phyloP scores from a whole-genome alignment of 768 basidiomycete genomes.

The Calocera cornea region DNA sequence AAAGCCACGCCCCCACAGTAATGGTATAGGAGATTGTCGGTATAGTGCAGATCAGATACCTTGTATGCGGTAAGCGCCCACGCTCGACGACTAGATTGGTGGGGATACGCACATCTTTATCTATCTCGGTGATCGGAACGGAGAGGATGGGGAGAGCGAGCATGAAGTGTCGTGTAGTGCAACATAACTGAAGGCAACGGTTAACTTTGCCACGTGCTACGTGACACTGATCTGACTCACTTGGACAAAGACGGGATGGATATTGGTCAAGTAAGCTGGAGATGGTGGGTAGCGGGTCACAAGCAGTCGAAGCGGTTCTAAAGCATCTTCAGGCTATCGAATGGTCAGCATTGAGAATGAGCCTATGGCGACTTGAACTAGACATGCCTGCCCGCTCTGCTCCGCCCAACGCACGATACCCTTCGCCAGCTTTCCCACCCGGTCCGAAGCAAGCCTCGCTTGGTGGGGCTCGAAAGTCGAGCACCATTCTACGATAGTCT shows the following conservation, averaged over 20 bases:
- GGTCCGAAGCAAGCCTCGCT: slow-evolving; percentile 51
- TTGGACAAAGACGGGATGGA: slow-evolving; percentile 55
- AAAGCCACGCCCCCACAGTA: slow-evolving; percentile 65
- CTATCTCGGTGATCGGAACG: slow-evolving; percentile 53
- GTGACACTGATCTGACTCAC: slow-evolving; percentile 27
- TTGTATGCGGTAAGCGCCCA: background rate
- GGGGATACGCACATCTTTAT: slow-evolving; percentile 23
- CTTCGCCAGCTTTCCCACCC: slow-evolving; percentile 54
- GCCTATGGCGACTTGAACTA: background rate
- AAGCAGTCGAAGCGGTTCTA: slow-evolving; percentile 47
- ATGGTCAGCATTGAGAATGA: background rate
- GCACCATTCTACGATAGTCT: slow-evolving; percentile 45
- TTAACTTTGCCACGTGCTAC: background rate
- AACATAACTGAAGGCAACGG: slow-evolving; percentile 36
- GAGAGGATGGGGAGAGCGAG: slow-evolving; percentile 48
- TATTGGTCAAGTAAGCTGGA: slow-evolving; percentile 45
- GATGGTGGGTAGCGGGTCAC: slow-evolving; percentile 48
- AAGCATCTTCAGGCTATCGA: slow-evolving; percentile 32
- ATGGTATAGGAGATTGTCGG: slow-evolving; percentile 74
- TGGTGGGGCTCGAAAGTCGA: slow-evolving; percentile 45
- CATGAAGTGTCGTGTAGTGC: slow-evolving; percentile 38
- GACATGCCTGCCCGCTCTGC: slow-evolving; percentile 38
- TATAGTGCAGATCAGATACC: slow-evolving; percentile 47
- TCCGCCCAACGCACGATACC: slow-evolving; percentile 44
- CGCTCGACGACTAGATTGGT: slow-evolving; percentile 26